Evolutionary conservation across 1,139 yeast species (phyloP).

Genomic region (Hansenula anomala): DNA sequence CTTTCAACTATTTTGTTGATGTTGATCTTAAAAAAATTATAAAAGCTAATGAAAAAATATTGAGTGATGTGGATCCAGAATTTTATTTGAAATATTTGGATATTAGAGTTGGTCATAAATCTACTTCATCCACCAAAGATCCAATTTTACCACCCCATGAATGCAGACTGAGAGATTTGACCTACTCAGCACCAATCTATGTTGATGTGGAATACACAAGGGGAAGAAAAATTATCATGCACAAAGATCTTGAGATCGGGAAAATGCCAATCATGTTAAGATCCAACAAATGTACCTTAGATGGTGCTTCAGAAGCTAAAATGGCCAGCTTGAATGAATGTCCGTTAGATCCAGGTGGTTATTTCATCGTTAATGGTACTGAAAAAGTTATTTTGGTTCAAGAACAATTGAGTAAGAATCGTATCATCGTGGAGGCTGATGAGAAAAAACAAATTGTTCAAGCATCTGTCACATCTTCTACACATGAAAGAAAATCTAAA

Average conservation of each 20-base stretch:
- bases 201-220: conserved; percentile 97
- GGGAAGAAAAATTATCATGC: conserved; percentile 87
- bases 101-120: conserved; percentile 79
- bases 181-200: conserved; percentile 93
- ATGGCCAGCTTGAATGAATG: conserved; percentile 94
- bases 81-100: conserved; percentile 89
- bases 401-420: conserved; percentile 93
- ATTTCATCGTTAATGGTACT: conserved; percentile 95
- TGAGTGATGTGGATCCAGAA: conserved; percentile 96
- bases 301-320: conserved; percentile 68
- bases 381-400: conserved; percentile 96
- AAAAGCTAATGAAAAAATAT: conserved; percentile 80
- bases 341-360: conserved; percentile 98
- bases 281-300: conserved; percentile 83
- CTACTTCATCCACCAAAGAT: conserved; percentile 38
- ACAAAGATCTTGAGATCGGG: conserved; percentile 89
- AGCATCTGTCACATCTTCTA: conserved; percentile 95
- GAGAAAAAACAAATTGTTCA: conserved; percentile 92
- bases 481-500: conserved; percentile 96
- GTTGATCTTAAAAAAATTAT: conserved; percentile 89
- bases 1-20: conserved; percentile 94
- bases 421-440: conserved; percentile 97
- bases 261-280: conserved; percentile 98
- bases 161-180: conserved; percentile 90
- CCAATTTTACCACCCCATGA: conserved; percentile 85